A percentile compares a stretch with the other conserved stretches of the same genome.
Conservation (phyloP, 1,139 yeast species). For the Barnettozyma hawaiiensis region DNA sequence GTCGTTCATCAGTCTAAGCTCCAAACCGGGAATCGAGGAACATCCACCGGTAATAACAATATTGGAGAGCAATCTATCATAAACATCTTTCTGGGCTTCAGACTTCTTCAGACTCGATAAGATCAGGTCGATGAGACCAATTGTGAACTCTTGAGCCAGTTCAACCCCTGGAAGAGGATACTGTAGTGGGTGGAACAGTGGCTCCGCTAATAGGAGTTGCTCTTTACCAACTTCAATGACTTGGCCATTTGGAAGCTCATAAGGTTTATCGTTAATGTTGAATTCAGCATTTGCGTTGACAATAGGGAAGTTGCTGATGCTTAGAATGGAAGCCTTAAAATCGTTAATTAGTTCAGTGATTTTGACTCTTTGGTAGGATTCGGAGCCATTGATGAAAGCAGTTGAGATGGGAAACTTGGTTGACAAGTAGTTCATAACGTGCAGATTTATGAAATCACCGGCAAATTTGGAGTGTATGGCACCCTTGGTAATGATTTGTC, state of each 20-base stretch:
- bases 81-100: constrained; percentile 34
- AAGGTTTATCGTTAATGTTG: constrained; percentile 30
- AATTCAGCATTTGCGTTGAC: constrained; percentile 26
- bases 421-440: constrained; percentile 29
- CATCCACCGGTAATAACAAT: constrained; percentile 65
- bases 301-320: constrained; percentile 34
- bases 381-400: constrained; percentile 29
- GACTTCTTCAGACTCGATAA: constrained; percentile 39
- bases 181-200: constrained; percentile 49
- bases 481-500: constrained; percentile 57
- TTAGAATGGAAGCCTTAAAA: constrained; percentile 41
- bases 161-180: constrained; percentile 28
- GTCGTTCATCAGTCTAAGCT: constrained; percentile 57
- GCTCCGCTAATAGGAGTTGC: constrained; percentile 43
- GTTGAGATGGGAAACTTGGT: constrained; percentile 10
- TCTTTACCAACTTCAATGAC: constrained; percentile 36
- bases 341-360: constrained; percentile 40
- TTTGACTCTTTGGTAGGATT: constrained; percentile 45
- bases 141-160: constrained; percentile 30
- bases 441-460: constrained; percentile 63
- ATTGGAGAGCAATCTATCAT: constrained; percentile 43
- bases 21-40: constrained; percentile 54
- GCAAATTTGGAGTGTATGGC: constrained; percentile 57
- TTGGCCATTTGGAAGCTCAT: constrained; percentile 44
- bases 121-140: constrained; percentile 44